Evolutionary conservation across 371 early-diverging fungal genomes (phyloP).

Genomic region (Dichotomocladium elegans): DNA sequence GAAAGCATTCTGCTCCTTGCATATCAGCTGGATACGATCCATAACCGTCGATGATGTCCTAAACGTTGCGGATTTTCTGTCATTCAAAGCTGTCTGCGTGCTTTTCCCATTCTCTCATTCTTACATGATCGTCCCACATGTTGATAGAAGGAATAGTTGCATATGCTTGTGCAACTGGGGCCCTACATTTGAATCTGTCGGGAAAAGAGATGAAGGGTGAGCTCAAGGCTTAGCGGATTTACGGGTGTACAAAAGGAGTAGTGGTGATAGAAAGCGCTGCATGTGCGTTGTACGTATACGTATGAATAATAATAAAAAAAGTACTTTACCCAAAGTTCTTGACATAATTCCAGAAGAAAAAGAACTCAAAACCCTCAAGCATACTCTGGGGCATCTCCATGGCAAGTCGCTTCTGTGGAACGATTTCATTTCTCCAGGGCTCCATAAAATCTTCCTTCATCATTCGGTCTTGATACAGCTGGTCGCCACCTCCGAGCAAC

Average conservation of each 20-base stretch:
- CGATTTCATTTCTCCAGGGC: slow-evolving; percentile 33
- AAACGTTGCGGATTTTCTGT: not conserved
- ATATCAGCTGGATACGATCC: slow-evolving; percentile 84
- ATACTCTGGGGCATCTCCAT: slow-evolving; percentile 49
- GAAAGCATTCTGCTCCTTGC: slow-evolving; percentile 47
- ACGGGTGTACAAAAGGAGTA: no score
- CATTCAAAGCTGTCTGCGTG: not conserved
- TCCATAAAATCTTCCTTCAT: slow-evolving; percentile 38
- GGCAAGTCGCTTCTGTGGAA: slow-evolving; percentile 24
- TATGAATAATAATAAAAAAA: not conserved
- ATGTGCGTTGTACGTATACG: no score
- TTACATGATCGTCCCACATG: slow-evolving; percentile 82
- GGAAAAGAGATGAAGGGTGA: no score
- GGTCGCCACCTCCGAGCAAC: slow-evolving; percentile 84
- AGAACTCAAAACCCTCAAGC: slow-evolving; percentile 55
- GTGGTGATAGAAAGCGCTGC: no score
- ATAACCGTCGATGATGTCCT: slow-evolving; percentile 70
- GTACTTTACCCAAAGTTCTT: slow-evolving; percentile 57
- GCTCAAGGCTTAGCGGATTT: no score
- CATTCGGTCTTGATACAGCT: slow-evolving; percentile 62
- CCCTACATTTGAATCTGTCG: slow-evolving; percentile 5
- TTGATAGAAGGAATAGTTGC: slow-evolving; percentile 72
- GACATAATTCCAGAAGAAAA: slow-evolving; percentile 77
- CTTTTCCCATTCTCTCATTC: not conserved
- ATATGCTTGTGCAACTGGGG: slow-evolving; percentile 56